phyloP scores from a whole-genome alignment of 495 filamentous ascomycete species.

The Penicillium samsonianum region DNA sequence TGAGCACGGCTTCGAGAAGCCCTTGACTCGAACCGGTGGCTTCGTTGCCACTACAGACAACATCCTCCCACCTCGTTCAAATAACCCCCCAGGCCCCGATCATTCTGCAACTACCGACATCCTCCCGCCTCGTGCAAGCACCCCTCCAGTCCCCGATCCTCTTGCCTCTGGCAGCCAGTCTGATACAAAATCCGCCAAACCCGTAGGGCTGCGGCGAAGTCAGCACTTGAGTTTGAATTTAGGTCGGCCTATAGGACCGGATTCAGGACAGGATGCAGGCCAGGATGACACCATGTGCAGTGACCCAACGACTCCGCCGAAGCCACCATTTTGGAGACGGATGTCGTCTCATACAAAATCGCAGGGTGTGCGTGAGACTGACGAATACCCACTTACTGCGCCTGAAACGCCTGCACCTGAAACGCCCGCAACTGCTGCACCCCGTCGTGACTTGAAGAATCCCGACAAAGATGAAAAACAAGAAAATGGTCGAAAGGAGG shows the following conservation, averaged over 20 bases:
- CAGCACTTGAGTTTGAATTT: not conserved
- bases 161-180: not conserved
- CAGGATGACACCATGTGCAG: slow-evolving; percentile 4
- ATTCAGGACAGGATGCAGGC: not conserved
- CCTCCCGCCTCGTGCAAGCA: slow-evolving; percentile 6
- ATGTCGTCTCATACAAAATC: slow-evolving; percentile 36
- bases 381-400: slow-evolving; percentile 44
- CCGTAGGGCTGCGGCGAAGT: not conserved
- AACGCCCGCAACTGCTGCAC: slow-evolving; percentile 24
- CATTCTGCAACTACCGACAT: slow-evolving; percentile 10
- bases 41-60: slow-evolving; percentile 35
- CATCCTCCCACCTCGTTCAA: slow-evolving; percentile 7
- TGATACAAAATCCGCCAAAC: not conserved
- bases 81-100: slow-evolving; percentile 5
- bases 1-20: slow-evolving; percentile 43
- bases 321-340: slow-evolving; percentile 50
- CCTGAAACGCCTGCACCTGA: slow-evolving; percentile 39
- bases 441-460: slow-evolving; percentile 22
- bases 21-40: slow-evolving; percentile 57
- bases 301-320: slow-evolving; percentile 27
- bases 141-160: slow-evolving; percentile 6
- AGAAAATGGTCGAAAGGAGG: slow-evolving; percentile 33
- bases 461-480: slow-evolving; percentile 23
- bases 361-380: slow-evolving; percentile 28
- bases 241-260: not conserved